Percentiles rank a stretch among this genome's conserved stretches.
These are phyloP conservation scores for Talaromyces ruber DNA, from an alignment of 495 filamentous ascomycete genomes.

Conservation along the genomic window DNA sequence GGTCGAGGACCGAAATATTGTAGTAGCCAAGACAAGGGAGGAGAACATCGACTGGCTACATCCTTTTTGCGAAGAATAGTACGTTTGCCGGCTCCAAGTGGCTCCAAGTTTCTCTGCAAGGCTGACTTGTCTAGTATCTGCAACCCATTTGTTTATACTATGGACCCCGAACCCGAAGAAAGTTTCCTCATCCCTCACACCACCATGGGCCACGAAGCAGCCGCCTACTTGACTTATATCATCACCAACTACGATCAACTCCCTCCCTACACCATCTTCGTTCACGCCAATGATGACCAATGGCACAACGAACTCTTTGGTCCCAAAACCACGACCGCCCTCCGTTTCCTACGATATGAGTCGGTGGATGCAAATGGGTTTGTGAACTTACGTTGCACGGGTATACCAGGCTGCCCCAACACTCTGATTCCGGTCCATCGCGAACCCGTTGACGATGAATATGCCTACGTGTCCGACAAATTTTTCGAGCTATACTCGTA, in stretches of 20 bases:
- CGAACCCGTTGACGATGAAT: conserved; percentile 24
- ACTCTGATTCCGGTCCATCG: conserved; percentile 21
- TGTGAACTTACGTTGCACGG: conserved; percentile 33
- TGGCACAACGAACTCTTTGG: conserved; percentile 39
- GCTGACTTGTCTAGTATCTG: conserved; percentile 9
- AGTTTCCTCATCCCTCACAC: conserved; percentile 22
- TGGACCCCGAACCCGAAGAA: conserved; percentile 20
- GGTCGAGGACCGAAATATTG: conserved; percentile 9
- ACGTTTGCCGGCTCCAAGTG: background rate
- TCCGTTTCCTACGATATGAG: conserved; percentile 24
- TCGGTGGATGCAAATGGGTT: conserved; percentile 31
- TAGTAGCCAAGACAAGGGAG: conserved; percentile 16
- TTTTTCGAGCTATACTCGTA: conserved; percentile 27
- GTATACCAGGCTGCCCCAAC: conserved; percentile 28
- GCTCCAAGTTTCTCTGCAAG: background rate
- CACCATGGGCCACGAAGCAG: conserved; percentile 28
- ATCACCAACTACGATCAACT: conserved; percentile 29
- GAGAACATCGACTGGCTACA: conserved; percentile 22
- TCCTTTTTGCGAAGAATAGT: conserved; percentile 18
- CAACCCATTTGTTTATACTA: conserved; percentile 30
- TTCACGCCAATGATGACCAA: conserved; percentile 31
- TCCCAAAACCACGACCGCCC: conserved; percentile 16
- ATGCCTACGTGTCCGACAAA: conserved; percentile 24
- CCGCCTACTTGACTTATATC: conserved; percentile 33
- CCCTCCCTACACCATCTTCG: conserved; percentile 28